Evolutionary conservation across 805 yeast species (phyloP), one percentile per base, ranked within the genome.

Genomic region (Wilhelminamyces savonicus): DNA sequence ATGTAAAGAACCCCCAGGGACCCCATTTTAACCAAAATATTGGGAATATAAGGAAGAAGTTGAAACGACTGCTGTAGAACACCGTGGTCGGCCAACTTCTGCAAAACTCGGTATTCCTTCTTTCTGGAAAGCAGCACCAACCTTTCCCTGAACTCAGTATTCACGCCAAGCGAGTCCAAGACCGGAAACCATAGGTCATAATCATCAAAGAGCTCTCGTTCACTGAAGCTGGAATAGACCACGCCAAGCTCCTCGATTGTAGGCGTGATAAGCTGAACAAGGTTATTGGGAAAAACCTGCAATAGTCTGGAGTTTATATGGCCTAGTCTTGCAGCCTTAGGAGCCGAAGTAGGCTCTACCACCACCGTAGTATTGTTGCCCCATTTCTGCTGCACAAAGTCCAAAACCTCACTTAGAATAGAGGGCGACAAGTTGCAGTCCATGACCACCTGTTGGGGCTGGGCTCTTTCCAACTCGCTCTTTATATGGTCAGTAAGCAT

Each of bases 311-410:
- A 30, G n/a, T 53, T 37, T 4, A 66, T 29, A 17, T 49, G 17
- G 0, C 74, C 66, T 3, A 82, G 40, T 32, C 66, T 62, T 0
- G 52, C 50, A 2, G 88, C 71, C 46, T 85, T 86, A 3, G 74
- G 65, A 2, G 60, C 64, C 1, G 92, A 79, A 0, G 95, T 86
- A 4, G 96, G 95, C 40, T 86, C 96, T 35, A 78, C 64, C 1
- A 81, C 58, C 2, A 69, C 61, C 7, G 48, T 53, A 8, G 59
- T 53, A 22, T 37, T 46, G 17, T 31, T 30, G 1, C 38, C 24
- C 19, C 27, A 12, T 10, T 25, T 21, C 9, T 28, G 31, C 8
- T 23, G 29, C 1, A 54, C 31, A 13, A 40, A 35, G 5, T 46
- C 44, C 13, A 70, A 29, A 0, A 78, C 55, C 5, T 52, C 52